A percentile compares a stretch with the other conserved stretches of the same genome.
These are phyloP conservation scores for Lepidium campestre DNA, from an alignment of 441 rosid species.

Conservation along the genomic window DNA sequence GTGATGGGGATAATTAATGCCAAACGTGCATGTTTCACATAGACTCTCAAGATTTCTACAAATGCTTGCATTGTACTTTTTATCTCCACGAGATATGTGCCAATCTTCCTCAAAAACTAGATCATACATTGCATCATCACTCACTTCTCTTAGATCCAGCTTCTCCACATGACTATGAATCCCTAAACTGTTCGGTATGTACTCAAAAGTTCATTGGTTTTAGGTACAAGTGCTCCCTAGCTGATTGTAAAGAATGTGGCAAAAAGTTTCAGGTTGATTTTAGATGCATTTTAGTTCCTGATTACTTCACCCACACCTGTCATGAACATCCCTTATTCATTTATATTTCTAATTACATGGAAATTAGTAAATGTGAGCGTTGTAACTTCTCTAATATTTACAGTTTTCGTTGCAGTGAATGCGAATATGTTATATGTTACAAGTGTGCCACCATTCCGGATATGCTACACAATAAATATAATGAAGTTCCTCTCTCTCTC, in stretches of 20 bases:
- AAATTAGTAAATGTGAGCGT: background rate
- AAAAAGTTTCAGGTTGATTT: background rate
- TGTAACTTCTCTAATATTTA: background rate
- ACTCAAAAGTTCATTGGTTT: background rate
- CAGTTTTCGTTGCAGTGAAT: background rate
- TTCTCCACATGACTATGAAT: background rate
- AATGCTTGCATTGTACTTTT: constrained; percentile 4
- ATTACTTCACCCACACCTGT: background rate
- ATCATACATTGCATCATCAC: background rate
- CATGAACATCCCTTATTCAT: constrained; percentile 7
- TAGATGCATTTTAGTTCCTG: background rate
- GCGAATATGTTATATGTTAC: background rate
- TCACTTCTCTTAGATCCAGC: background rate
- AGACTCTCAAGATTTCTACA: background rate
- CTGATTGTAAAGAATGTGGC: background rate
- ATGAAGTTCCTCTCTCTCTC: background rate
- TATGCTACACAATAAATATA: background rate
- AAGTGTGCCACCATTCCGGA: background rate
- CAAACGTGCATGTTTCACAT: background rate
- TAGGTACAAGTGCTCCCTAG: background rate
- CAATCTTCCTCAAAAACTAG: background rate
- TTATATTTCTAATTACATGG: background rate
- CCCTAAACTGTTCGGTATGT: background rate
- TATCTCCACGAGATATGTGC: constrained; percentile 18
- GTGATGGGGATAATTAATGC: background rate